These are phyloP conservation scores for Leishmania lainsoni DNA, from an alignment of 208 protist species.

Conservation along the genomic window DNA sequence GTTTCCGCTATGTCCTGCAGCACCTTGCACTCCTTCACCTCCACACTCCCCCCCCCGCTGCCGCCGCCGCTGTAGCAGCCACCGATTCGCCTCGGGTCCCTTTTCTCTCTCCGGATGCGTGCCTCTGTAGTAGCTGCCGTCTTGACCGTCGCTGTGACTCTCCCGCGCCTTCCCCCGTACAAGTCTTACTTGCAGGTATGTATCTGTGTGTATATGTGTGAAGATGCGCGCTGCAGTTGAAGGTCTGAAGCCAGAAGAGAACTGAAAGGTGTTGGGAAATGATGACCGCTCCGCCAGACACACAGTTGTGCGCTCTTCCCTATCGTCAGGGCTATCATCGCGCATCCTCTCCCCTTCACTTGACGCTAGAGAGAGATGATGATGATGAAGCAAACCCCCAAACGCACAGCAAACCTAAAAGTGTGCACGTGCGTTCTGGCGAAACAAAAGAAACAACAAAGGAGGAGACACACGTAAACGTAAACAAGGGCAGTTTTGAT, in stretches of 20 bases:
- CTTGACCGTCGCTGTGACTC: background rate
- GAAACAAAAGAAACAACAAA: background rate
- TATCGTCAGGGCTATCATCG: background rate
- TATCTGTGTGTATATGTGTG: slow-evolving; percentile 10
- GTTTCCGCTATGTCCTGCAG: background rate
- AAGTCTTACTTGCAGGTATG: background rate
- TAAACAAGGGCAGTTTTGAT: background rate
- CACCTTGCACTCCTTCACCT: background rate
- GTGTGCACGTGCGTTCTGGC: background rate
- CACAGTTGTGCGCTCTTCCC: too few species aligned
- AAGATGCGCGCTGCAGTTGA: background rate
- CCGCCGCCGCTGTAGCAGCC: background rate
- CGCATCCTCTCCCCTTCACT: background rate
- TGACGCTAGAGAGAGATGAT: background rate
- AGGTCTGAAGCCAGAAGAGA: background rate
- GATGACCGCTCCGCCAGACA: background rate
- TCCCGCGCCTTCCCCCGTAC: background rate
- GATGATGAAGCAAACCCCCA: background rate
- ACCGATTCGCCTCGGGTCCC: background rate
- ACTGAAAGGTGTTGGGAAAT: background rate
- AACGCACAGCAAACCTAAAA: background rate
- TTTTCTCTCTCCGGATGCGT: background rate
- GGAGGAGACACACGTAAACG: slow-evolving; percentile 4
- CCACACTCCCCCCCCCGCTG: background rate
- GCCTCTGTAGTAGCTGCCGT: background rate